Percentiles rank a stretch among this genome's conserved stretches.
Evolutionary conservation across 2,329 filamentous ascomycete species (phyloP).

Genomic region (Verticillium dahliae): DNA sequence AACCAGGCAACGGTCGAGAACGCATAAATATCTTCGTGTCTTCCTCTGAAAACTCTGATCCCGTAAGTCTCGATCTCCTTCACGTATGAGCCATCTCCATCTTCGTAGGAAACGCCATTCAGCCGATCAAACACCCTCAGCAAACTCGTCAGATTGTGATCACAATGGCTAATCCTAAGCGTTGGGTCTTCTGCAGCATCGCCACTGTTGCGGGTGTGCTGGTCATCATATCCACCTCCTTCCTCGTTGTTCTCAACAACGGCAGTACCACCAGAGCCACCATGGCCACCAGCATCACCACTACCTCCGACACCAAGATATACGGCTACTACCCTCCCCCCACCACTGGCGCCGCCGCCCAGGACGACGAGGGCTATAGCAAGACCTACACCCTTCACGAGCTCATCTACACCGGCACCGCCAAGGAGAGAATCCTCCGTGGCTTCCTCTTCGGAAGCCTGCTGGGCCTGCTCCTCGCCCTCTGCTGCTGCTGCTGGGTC

Average conservation of each 20-base stretch:
- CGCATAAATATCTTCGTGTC: no score
- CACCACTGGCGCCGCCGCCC: neutral
- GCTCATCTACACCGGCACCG: neutral
- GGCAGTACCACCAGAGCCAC: neutral
- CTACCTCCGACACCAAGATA: neutral
- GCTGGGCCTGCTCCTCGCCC: slow-evolving; percentile 9
- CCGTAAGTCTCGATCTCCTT: no score
- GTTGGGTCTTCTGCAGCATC: neutral
- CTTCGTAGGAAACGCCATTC: neutral
- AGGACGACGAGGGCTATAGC: neutral
- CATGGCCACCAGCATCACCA: neutral
- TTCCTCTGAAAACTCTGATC: no score
- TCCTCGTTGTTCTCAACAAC: neutral
- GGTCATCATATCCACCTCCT: neutral
- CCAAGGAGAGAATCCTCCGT: slow-evolving; percentile 3
- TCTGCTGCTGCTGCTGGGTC: slow-evolving; percentile 12
- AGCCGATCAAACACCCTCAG: neutral
- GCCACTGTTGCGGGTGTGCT: neutral
- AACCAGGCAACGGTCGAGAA: no score
- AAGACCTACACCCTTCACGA: neutral
- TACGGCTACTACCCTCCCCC: neutral
- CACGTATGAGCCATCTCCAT: no score
- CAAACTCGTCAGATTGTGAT: neutral
- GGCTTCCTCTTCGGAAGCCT: slow-evolving; percentile 10
- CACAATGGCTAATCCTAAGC: neutral